phyloP scores from a whole-genome alignment of 2,329 filamentous ascomycete species.

The Sporothrix pallida region DNA sequence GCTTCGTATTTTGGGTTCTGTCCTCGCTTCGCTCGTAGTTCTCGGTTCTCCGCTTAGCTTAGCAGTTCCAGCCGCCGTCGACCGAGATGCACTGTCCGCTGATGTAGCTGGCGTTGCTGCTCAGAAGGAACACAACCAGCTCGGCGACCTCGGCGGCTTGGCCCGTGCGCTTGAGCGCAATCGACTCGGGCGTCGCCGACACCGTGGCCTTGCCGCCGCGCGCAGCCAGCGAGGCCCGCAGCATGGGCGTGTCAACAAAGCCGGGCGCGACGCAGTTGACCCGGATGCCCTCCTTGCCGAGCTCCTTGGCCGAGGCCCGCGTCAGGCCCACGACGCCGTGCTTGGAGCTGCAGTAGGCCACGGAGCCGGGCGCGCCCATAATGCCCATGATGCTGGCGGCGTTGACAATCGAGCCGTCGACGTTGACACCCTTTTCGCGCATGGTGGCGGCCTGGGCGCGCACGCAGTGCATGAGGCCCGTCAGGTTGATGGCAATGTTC shows the following conservation, averaged over 20 bases:
- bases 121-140: constrained; percentile 52
- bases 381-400: constrained; percentile 36
- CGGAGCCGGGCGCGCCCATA: constrained; percentile 45
- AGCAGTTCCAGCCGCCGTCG: constrained; percentile 36
- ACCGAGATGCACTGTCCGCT: constrained; percentile 34
- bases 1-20: not conserved
- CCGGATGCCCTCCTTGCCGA: constrained; percentile 52
- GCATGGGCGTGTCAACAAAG: constrained; percentile 36
- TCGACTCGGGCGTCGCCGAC: constrained; percentile 43
- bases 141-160: constrained; percentile 57
- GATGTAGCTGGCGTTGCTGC: constrained; percentile 35
- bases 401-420: constrained; percentile 37
- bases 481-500: constrained; percentile 56
- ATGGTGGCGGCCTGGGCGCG: constrained; percentile 43
- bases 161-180: constrained; percentile 47
- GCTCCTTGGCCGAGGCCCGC: constrained; percentile 47
- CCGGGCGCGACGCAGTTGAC: constrained; percentile 46
- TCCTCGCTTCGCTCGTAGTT: not conserved
- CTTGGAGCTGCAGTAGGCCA: constrained; percentile 49
- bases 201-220: constrained; percentile 43
- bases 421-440: constrained; percentile 21
- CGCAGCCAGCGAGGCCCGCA: constrained; percentile 22
- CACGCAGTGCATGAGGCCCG: constrained; percentile 59
- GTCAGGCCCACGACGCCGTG: constrained; percentile 50
- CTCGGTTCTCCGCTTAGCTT: not conserved